phyloP scores from a whole-genome alignment of 1,284 basidiomycete genomes.

The Lentinula novae-zelandiae region DNA sequence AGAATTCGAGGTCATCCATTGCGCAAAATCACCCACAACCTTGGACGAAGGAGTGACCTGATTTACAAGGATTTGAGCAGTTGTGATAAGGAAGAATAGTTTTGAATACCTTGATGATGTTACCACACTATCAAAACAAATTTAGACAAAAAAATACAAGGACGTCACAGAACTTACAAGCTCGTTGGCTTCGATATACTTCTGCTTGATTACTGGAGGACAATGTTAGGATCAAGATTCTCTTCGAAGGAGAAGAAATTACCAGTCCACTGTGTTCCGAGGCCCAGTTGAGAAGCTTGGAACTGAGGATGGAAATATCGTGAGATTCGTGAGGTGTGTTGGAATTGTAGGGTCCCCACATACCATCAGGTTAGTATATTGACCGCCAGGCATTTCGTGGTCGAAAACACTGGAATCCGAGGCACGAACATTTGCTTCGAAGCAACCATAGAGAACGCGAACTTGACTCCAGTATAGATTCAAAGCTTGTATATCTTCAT shows the following conservation, averaged over 20 bases:
- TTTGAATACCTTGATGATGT: constrained; percentile 81
- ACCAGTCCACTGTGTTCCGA: constrained; percentile 96
- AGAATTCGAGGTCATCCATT: constrained; percentile 98
- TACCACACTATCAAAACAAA: constrained; percentile 72
- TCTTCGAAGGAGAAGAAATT: constrained; percentile 19
- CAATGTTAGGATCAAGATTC: constrained; percentile 16
- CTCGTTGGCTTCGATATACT: constrained; percentile 96
- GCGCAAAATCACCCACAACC: constrained; percentile 98
- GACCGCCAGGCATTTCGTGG: constrained; percentile 99
- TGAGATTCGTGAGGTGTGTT: neutral
- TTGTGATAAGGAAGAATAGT: neutral
- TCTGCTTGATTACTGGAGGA: constrained; percentile 88
- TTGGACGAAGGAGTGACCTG: constrained; percentile 98
- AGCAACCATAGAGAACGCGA: constrained; percentile 92
- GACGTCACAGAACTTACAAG: constrained; percentile 51
- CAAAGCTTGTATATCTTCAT: constrained; percentile 96
- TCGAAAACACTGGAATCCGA: constrained; percentile 98
- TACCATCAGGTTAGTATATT: constrained; percentile 94
- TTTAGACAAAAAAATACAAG: constrained; percentile 13
- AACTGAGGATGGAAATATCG: constrained; percentile 52
- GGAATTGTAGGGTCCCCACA: constrained; percentile 18
- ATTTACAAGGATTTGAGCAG: neutral
- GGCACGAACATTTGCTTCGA: constrained; percentile 97
- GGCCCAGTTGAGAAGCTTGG: constrained; percentile 96
- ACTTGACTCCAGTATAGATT: constrained; percentile 99